Base-by-base conservation (phyloP, 1,139 yeast species). In the Suhomyces bolitotheri region DNA sequence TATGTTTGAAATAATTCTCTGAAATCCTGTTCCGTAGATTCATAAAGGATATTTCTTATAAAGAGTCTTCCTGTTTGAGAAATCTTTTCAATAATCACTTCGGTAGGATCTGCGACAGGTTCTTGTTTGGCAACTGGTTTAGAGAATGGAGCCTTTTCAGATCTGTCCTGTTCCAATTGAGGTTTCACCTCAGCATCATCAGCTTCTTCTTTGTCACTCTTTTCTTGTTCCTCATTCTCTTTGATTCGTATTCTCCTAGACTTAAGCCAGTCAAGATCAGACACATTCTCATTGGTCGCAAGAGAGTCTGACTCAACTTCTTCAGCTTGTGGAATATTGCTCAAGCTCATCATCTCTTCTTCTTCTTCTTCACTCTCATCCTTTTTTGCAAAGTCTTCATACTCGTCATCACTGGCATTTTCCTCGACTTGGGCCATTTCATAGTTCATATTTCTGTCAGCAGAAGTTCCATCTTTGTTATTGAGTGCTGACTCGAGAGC, bases 201-300 rank as follows among this genome's bases (percentile, higher is more conserved):
- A 12, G 31, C 29, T n/a, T 16, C 15, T n/a, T 15, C 29, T 6
- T 6, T 17, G 8, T 17, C 20, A 8, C 7, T 17, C 6, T 8
- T 17, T 22, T 23, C 25, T 10, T 17, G 16, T n/a, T 35, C 46
- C 25, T 37, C 45, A 11, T 48, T 58, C 29, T 63, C 69, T 22
- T 60, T 68, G 54, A 89, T 86, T 54, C 95, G 78, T 14, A 75
- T 78, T 58, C 95, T 75, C 57, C 88, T 79, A 51, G 76, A 76
- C 50, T 80, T 80, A 44, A 92, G 73, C 98, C 98, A 90, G 44
- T 90, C 96, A 39, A 86, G 63, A 64, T 90, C 97, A 11, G 94
- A 73, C 7, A 87, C 71, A 16, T 60, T 66, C 37, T 76, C 79
- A 45, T 78, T 77, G 16, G 63, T 64, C 0, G 81, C 80, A 7